A percentile compares a stretch with the other conserved stretches of the same genome.
Evolutionary conservation across 257 asterid species (phyloP).

Genomic region (Euphrasia confusa): DNA sequence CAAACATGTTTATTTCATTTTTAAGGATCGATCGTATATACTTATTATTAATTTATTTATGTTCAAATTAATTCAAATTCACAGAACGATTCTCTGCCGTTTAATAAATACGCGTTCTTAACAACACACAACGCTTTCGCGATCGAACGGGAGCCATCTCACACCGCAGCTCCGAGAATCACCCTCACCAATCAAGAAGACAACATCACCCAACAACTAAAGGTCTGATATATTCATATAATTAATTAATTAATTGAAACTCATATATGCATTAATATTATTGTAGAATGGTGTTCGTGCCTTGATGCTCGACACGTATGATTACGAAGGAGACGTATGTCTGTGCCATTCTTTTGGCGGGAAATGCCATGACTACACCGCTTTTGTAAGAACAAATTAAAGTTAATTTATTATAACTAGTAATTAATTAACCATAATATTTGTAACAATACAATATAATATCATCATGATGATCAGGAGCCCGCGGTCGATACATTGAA

Average conservation of each 20-base stretch:
- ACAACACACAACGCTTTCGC: constrained; percentile 74
- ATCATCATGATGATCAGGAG: constrained; percentile 26
- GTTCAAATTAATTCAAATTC: not conserved
- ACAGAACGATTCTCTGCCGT: constrained; percentile 71
- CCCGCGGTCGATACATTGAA: constrained; percentile 54
- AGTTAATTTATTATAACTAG: no score
- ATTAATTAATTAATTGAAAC: no score
- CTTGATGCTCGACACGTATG: constrained; percentile 79
- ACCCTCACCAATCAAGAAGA: constrained; percentile 67
- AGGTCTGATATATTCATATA: constrained; percentile 29
- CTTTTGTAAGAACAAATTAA: constrained; percentile 45
- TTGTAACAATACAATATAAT: no score
- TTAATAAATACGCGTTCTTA: constrained; percentile 68
- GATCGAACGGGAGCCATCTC: constrained; percentile 36
- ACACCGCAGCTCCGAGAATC: constrained; percentile 49
- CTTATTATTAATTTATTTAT: no score
- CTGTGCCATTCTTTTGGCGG: constrained; percentile 85
- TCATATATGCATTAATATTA: no score
- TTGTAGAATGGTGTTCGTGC: constrained; percentile 81
- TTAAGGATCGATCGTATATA: no score
- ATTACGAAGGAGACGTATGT: constrained; percentile 71
- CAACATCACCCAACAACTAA: constrained; percentile 51
- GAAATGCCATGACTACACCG: constrained; percentile 65
- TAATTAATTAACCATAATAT: no score
- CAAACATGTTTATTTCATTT: no score